Conservation (phyloP, 768 basidiomycete genomes). For the Lentinula edodes region DNA sequence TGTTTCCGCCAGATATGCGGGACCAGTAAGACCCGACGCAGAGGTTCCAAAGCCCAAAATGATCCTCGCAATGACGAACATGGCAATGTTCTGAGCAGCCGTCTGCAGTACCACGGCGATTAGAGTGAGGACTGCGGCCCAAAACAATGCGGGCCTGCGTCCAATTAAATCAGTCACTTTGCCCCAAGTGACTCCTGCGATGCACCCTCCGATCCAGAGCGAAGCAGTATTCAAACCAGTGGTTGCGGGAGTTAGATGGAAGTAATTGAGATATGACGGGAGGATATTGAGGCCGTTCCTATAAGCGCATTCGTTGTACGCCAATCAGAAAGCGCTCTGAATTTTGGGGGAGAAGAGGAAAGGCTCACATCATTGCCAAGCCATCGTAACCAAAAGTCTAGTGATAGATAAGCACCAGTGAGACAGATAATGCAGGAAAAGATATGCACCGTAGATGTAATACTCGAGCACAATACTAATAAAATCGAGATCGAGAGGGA, state of each 20-base stretch:
- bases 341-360: neutral
- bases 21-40: constrained; percentile 16
- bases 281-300: constrained; percentile 18
- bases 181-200: constrained; percentile 16
- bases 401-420: neutral
- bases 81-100: constrained; percentile 16
- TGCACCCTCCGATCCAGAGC: constrained; percentile 17
- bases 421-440: neutral
- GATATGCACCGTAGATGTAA: neutral
- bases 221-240: constrained; percentile 15
- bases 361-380: constrained; percentile 5
- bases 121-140: constrained; percentile 15
- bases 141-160: constrained; percentile 15
- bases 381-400: constrained; percentile 6
- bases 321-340: neutral
- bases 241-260: constrained; percentile 10
- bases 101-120: constrained; percentile 17
- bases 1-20: constrained; percentile 17
- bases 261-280: constrained; percentile 14
- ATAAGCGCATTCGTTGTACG: neutral
- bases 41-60: constrained; percentile 17
- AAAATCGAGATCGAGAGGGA: constrained; percentile 4
- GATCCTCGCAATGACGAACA: constrained; percentile 18
- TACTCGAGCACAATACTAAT: constrained; percentile 1
- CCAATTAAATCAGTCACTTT: constrained; percentile 18